Conservation (phyloP, 2,329 filamentous ascomycete genomes). For the Ampelomyces quisqualis region DNA sequence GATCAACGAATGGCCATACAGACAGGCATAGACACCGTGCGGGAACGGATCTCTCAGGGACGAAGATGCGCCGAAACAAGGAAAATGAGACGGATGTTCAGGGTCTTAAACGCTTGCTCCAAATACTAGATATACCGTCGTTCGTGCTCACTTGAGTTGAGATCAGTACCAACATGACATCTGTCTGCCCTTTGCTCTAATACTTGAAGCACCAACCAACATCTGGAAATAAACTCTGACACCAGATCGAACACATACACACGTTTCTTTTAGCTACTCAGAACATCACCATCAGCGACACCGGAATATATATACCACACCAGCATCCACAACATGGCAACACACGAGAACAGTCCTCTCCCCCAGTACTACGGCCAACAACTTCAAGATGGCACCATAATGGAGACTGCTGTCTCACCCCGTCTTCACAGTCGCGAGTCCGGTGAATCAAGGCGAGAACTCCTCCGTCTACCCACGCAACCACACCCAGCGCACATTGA, state of each 20-base stretch:
- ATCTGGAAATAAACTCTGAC: too few relatives aligned
- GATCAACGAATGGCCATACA: slow-evolving; percentile 30
- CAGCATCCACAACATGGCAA: slow-evolving; percentile 20
- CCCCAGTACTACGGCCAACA: slow-evolving; percentile 35
- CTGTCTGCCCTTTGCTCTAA: background rate
- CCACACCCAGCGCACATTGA: slow-evolving; percentile 30
- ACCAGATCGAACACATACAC: too few relatives aligned
- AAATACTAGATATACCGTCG: slow-evolving; percentile 21
- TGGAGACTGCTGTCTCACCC: slow-evolving; percentile 25
- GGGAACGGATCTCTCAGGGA: slow-evolving; percentile 6
- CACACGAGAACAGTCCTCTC: slow-evolving; percentile 14
- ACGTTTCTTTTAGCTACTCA: background rate
- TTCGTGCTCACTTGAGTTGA: slow-evolving; percentile 9
- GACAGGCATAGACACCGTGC: slow-evolving; percentile 5
- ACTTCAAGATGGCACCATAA: slow-evolving; percentile 31
- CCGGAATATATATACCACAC: background rate
- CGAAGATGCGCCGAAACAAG: slow-evolving; percentile 14
- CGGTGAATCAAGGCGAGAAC: slow-evolving; percentile 29
- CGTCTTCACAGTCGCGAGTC: slow-evolving; percentile 15
- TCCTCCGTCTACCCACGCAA: slow-evolving; percentile 32
- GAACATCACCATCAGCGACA: background rate
- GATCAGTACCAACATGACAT: slow-evolving; percentile 6
- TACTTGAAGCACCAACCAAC: background rate
- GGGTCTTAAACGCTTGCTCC: slow-evolving; percentile 11
- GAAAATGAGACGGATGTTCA: slow-evolving; percentile 14